phyloP scores from a whole-genome alignment of 257 asterid species.

The Capsicum baccatum region DNA sequence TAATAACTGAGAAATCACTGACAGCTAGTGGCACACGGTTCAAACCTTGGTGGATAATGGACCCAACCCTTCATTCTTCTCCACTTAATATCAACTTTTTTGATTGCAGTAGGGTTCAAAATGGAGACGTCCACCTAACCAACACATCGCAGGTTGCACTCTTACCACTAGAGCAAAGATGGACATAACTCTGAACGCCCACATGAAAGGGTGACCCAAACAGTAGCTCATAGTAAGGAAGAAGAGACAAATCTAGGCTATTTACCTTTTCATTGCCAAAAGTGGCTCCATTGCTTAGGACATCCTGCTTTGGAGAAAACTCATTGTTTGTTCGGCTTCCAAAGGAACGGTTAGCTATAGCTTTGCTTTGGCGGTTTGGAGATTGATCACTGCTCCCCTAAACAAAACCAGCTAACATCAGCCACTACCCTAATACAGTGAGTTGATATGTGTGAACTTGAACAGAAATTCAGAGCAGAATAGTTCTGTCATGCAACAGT shows the following conservation, averaged over 20 bases:
- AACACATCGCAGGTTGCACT: neutral
- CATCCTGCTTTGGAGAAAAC: slow-evolving; percentile 53
- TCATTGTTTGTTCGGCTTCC: slow-evolving; percentile 73
- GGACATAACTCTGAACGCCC: slow-evolving; percentile 11
- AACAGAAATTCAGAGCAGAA: neutral
- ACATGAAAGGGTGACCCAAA: neutral
- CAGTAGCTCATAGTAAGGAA: neutral
- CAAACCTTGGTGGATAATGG: neutral
- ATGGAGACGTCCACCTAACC: neutral
- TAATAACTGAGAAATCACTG: neutral
- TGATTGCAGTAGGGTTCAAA: neutral
- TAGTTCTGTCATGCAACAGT: neutral
- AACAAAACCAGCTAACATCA: slow-evolving; percentile 40
- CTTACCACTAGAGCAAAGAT: slow-evolving; percentile 20
- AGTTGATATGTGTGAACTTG: slow-evolving; percentile 13
- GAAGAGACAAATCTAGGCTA: slow-evolving; percentile 26
- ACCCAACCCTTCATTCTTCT: slow-evolving; percentile 10
- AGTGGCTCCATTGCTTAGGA: slow-evolving; percentile 63
- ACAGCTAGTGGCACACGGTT: neutral
- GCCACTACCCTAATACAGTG: slow-evolving; percentile 1
- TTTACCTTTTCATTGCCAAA: slow-evolving; percentile 64
- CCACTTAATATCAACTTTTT: neutral
- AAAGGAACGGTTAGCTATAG: slow-evolving; percentile 50
- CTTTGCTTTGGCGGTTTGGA: slow-evolving; percentile 63
- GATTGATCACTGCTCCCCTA: slow-evolving; percentile 85